Evolutionary conservation across 2,329 filamentous ascomycete species (phyloP).

Genomic region (Celoporthe dispersa): DNA sequence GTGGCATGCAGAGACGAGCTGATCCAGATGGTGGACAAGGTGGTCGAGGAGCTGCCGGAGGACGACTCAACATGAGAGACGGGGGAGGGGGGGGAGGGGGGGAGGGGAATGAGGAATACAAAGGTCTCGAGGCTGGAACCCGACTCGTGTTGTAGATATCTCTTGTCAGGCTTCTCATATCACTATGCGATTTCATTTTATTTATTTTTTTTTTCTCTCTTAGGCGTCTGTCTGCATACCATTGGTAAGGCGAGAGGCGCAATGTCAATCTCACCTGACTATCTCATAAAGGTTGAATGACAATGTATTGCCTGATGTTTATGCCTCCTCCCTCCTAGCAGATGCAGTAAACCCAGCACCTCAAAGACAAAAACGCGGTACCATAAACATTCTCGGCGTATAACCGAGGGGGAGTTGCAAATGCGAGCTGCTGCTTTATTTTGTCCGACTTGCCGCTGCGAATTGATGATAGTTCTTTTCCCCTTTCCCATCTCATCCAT

Average conservation of each 20-base stretch:
- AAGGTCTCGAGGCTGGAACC: conserved; percentile 4
- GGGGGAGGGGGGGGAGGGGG: too few relatives aligned
- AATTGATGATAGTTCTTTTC: background rate
- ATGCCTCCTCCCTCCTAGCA: too few relatives aligned
- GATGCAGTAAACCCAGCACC: background rate
- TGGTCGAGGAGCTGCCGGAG: conserved; percentile 69
- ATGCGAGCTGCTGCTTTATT: background rate
- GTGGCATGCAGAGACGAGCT: conserved; percentile 62
- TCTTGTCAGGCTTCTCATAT: background rate
- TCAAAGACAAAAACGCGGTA: background rate
- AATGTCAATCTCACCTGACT: background rate
- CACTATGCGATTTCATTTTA: background rate
- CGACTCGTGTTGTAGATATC: background rate
- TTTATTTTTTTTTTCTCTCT: too few relatives aligned
- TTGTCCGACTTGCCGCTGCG: background rate
- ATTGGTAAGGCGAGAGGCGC: too few relatives aligned
- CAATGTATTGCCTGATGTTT: too few relatives aligned
- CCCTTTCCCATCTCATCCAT: background rate
- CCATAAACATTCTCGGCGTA: background rate
- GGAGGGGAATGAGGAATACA: too few relatives aligned
- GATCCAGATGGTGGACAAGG: conserved; percentile 76
- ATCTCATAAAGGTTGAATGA: too few relatives aligned
- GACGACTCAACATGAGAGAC: conserved; percentile 42
- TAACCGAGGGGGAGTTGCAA: too few relatives aligned
- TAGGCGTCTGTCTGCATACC: too few relatives aligned